Conservation (phyloP, 164 flowering plant genomes). For the Nelumbo lutea region DNA sequence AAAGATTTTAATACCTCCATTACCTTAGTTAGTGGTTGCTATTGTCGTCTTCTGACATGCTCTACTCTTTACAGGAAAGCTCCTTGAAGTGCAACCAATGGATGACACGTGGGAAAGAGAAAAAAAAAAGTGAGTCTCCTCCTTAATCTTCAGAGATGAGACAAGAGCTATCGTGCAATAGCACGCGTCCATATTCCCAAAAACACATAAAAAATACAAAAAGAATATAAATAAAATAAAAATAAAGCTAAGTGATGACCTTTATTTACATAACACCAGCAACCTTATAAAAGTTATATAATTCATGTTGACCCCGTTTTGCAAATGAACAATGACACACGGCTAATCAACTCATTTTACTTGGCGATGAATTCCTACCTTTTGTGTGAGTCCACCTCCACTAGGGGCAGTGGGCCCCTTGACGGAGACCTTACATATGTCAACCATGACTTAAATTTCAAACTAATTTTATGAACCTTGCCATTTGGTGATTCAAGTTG, state of each 20-base stretch:
- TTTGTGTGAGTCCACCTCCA: slow-evolving; percentile 1
- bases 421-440: neutral
- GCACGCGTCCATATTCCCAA: slow-evolving; percentile 1
- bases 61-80: neutral
- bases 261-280: slow-evolving; percentile 7
- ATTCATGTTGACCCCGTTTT: slow-evolving; percentile 8
- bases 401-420: neutral
- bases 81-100: neutral
- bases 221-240: neutral
- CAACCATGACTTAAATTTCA: neutral
- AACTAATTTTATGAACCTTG: neutral
- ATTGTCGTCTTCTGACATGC: slow-evolving; percentile 2
- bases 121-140: neutral
- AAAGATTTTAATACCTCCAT: slow-evolving; percentile 2
- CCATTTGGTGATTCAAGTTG: neutral
- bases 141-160: neutral
- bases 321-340: neutral
- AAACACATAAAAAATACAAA: neutral
- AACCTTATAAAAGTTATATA: slow-evolving; percentile 4
- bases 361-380: neutral
- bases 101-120: neutral
- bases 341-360: neutral
- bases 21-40: neutral
- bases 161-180: slow-evolving; percentile 2
- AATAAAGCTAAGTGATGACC: neutral